Base-by-base conservation (phyloP, 1,139 yeast genomes). In the Pichia terricola region DNA sequence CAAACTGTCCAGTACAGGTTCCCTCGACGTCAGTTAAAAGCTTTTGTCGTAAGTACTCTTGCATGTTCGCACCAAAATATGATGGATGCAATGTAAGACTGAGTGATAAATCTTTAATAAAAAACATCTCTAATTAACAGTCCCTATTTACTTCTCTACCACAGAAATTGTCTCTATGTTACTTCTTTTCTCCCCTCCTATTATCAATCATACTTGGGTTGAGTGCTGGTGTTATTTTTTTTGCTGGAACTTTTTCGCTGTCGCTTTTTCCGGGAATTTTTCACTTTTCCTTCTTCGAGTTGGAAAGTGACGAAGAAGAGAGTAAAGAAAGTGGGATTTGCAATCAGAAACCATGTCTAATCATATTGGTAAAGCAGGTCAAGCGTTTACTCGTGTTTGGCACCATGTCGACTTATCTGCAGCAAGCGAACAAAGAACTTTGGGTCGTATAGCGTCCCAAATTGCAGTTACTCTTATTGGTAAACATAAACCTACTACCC, bases 1-100 rank as follows among this genome's bases (percentile, higher is more conserved):
- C 99, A 67, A 91, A 91, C 64, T 91, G 96, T 55, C 99, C 99
- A 1, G 98, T 88, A 67, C 98, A 94, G 1, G 97, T 88, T 26
- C 99, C 99, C 65, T 91, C 99, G 40, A 94, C 98, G 59, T 91
- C 98, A 54, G 87, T 88, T 49, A 94, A 73, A 53, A 91, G 73
- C 64, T 89, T 89, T 60, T 88, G 86, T 60, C 94, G 79, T 54
- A 91, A 72, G 61, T 81, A 89, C 59, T 87, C 94, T 64, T 86
- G 88, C 97, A 91, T 91, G 57, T 89, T 94, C 4, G 98, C 96
- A 1, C 98, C 98, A 60, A 89, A 91, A 64, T 81, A 91, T 39
- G 97, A 88, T 46, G 99, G 99, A 65, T 91, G 98, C 47, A 91
- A 79, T 40, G 96, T 88, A 56, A 91, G 73, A 63, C 86, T 88